Conservation (phyloP, 78 protist species). For the Pelomyxa schiedti region DNA sequence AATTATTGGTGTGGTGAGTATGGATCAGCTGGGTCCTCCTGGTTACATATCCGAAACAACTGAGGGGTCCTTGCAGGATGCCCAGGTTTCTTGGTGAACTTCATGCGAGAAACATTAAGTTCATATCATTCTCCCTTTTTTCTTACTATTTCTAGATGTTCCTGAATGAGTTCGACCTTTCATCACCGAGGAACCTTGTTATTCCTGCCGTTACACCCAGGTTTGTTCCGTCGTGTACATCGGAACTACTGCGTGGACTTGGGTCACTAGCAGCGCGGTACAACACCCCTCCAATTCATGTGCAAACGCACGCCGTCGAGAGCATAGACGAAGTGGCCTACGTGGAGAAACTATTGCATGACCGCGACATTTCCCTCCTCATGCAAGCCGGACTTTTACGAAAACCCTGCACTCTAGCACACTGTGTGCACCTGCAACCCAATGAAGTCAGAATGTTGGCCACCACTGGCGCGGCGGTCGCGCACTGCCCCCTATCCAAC, state of each 20-base stretch:
- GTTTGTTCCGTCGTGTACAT: constrained; percentile 70
- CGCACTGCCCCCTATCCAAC: constrained; percentile 73
- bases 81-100: too few species aligned
- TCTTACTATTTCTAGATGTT: too few species aligned
- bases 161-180: too few species aligned
- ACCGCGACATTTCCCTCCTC: background rate
- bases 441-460: constrained; percentile 23
- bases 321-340: constrained; percentile 44
- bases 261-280: constrained; percentile 3
- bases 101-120: too few species aligned
- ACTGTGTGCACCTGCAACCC: constrained; percentile 46
- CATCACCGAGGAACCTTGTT: too few species aligned
- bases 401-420: constrained; percentile 58
- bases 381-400: constrained; percentile 67
- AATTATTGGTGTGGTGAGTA: constrained; percentile 14
- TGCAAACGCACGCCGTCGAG: constrained; percentile 72
- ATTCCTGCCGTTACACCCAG: constrained; percentile 61
- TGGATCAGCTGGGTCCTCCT: background rate
- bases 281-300: background rate
- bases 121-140: too few species aligned
- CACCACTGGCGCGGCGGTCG: constrained; percentile 17
- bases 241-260: constrained; percentile 25
- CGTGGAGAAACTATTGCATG: constrained; percentile 48
- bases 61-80: background rate
- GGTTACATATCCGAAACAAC: background rate